Evolutionary conservation across 2,329 filamentous ascomycete species (phyloP).

Genomic region (Thielaviopsis euricoi): DNA sequence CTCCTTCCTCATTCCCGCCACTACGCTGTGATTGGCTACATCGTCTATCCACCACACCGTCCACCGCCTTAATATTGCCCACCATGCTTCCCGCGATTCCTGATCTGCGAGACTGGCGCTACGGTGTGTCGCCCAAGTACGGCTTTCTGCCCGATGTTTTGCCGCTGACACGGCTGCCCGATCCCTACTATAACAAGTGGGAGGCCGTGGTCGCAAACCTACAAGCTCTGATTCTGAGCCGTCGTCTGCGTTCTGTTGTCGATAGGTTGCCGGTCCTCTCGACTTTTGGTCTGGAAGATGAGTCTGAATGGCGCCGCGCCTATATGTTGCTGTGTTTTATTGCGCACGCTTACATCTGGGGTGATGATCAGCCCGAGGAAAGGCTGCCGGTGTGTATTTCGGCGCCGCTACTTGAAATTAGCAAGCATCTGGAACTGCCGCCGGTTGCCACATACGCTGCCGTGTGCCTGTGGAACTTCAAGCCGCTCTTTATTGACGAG

Average conservation of each 20-base stretch:
- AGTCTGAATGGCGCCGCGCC: constrained; percentile 83
- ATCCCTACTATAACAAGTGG: constrained; percentile 91
- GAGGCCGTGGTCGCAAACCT: constrained; percentile 74
- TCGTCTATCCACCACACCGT: not conserved
- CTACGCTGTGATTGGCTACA: not conserved
- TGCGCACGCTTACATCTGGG: constrained; percentile 92
- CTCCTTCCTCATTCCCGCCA: not conserved
- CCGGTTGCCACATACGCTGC: constrained; percentile 90
- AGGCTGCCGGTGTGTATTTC: constrained; percentile 66
- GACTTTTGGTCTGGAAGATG: constrained; percentile 63
- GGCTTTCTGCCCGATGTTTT: constrained; percentile 77
- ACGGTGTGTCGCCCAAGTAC: constrained; percentile 60
- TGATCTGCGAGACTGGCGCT: constrained; percentile 43
- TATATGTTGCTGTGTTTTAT: constrained; percentile 86
- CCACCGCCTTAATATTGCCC: not conserved
- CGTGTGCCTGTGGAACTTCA: constrained; percentile 92
- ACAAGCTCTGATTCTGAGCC: constrained; percentile 72
- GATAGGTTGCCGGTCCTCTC: constrained; percentile 71
- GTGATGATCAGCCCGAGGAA: constrained; percentile 67
- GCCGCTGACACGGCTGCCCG: constrained; percentile 65
- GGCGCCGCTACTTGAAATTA: constrained; percentile 64
- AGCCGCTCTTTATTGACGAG: constrained; percentile 73
- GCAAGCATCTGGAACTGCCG: constrained; percentile 64
- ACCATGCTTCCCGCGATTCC: constrained; percentile 45
- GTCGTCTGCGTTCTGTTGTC: constrained; percentile 63